phyloP scores from a whole-genome alignment of 371 early-diverging fungal species.

The Mortierella sp. region DNA sequence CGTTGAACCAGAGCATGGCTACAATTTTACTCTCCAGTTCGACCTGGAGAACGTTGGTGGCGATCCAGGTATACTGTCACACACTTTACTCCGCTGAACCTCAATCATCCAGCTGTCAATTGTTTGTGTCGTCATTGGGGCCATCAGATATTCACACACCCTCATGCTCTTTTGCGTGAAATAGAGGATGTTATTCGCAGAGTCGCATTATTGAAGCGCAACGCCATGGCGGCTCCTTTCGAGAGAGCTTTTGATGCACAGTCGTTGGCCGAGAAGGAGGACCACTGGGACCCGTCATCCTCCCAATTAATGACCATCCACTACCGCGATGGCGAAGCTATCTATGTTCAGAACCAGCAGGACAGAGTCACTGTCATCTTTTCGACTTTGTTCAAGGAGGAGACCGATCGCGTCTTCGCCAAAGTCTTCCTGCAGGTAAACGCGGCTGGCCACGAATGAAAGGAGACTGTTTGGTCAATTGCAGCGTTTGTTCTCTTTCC shows the following conservation, averaged over 20 bases:
- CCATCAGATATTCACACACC: neutral
- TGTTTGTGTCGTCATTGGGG: neutral
- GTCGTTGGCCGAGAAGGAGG: constrained; percentile 77
- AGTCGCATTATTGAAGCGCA: constrained; percentile 91
- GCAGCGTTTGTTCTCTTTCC: too few relatives aligned
- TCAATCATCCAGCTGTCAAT: neutral
- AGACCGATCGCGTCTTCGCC: constrained; percentile 95
- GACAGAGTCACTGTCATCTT: constrained; percentile 98
- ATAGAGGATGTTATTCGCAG: constrained; percentile 82
- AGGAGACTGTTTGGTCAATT: neutral
- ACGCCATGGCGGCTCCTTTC: constrained; percentile 94
- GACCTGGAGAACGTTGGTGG: constrained; percentile 83
- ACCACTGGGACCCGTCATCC: constrained; percentile 68
- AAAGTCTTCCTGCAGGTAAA: constrained; percentile 95
- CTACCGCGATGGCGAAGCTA: constrained; percentile 94
- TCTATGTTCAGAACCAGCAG: constrained; percentile 88
- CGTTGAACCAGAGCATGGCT: constrained; percentile 79
- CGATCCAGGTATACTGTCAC: constrained; percentile 70
- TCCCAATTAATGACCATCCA: constrained; percentile 89
- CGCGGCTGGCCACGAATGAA: neutral
- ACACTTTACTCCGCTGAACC: neutral
- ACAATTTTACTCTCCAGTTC: constrained; percentile 87
- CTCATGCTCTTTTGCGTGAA: neutral
- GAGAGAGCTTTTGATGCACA: constrained; percentile 92
- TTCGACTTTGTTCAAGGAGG: constrained; percentile 96